Base-by-base conservation (phyloP, 1,139 yeast species). In the Yamadazyma dendronema region DNA sequence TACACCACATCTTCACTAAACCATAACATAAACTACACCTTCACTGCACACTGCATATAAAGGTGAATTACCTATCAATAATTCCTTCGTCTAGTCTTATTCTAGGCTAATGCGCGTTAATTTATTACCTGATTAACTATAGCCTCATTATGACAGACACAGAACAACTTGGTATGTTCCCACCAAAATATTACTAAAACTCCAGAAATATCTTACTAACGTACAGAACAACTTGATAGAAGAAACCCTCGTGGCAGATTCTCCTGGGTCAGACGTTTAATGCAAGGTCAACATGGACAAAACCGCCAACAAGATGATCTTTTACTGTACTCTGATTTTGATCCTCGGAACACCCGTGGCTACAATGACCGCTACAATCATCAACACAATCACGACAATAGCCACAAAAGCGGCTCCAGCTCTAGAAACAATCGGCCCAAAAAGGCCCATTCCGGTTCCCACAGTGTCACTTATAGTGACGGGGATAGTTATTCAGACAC, bases 251-350 rank as follows among this genome's bases (percentile, higher is more conserved):
- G 61, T 37, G 65, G 65, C 32, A 53, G 76, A 30, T 71, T 71
- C 46, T 65, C 69, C 4, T 71, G 77, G 77, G 77, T 71, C 15
- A 62, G 61, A 41, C 53, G 77, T 35, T 61, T 71, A 34, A 67
- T 71, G 66, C 75, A 69, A 43, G 73, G 74, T 19, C 75, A 62
- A 38, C 63, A 53, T 39, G 22, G 22, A 19, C n/a, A n/a, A n/a
- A 9, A 6, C 22, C 50, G 67, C 38, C 57, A 42, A 30, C 35
- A 27, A 21, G 34, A 21, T n/a, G 29, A 15, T 9, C 27, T 24
- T 24, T 24, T 24, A 19, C n/a, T n/a, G n/a, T n/a, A n/a, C n/a
- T n/a, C n/a, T n/a, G n/a, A n/a, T n/a, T n/a, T 13, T 33, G 27
- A 27, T 27, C 24, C 25, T 25, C 19, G 2, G 27, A 13, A 8